A percentile compares a stretch with the other conserved stretches of the same genome.
Conservation (phyloP, 805 yeast genomes). For the Saturnispora gosingensis region DNA sequence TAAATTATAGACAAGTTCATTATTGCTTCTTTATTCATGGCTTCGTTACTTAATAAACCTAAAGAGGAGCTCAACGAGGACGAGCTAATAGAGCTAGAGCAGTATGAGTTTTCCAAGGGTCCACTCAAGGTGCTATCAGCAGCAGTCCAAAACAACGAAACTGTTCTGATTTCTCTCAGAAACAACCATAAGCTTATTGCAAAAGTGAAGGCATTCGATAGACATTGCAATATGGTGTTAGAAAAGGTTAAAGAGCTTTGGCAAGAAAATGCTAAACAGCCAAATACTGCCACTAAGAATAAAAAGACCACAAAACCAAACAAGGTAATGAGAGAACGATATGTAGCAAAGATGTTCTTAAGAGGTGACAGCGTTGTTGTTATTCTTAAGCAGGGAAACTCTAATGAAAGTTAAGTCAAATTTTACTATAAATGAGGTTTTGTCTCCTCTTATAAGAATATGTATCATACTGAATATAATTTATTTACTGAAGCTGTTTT, state of each 20-base stretch:
- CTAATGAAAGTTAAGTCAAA: not conserved
- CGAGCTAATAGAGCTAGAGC: constrained; percentile 77
- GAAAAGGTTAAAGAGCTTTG: constrained; percentile 83
- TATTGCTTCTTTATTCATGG: constrained; percentile 12
- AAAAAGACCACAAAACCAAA: constrained; percentile 1
- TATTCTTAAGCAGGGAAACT: constrained; percentile 34
- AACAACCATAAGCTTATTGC: constrained; percentile 90
- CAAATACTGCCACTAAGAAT: constrained; percentile 24
- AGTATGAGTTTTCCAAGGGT: constrained; percentile 81
- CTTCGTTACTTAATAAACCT: constrained; percentile 61
- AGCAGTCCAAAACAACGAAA: constrained; percentile 56
- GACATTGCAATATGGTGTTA: constrained; percentile 88
- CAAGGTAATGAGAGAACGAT: constrained; percentile 49
- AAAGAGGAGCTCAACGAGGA: constrained; percentile 70
- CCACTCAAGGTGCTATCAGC: constrained; percentile 85
- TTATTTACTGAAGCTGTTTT: not conserved
- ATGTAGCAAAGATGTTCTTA: constrained; percentile 78
- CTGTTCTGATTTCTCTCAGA: constrained; percentile 79
- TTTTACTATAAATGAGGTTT: not conserved
- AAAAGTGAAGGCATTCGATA: constrained; percentile 87
- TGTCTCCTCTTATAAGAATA: not conserved
- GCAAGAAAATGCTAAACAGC: constrained; percentile 25
- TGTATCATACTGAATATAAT: not conserved
- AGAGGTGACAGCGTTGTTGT: constrained; percentile 95
- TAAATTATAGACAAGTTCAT: not conserved